Evolutionary conservation across 163 green algal genomes (phyloP).

Genomic region (Chlamydomonas reinhardtii): DNA sequence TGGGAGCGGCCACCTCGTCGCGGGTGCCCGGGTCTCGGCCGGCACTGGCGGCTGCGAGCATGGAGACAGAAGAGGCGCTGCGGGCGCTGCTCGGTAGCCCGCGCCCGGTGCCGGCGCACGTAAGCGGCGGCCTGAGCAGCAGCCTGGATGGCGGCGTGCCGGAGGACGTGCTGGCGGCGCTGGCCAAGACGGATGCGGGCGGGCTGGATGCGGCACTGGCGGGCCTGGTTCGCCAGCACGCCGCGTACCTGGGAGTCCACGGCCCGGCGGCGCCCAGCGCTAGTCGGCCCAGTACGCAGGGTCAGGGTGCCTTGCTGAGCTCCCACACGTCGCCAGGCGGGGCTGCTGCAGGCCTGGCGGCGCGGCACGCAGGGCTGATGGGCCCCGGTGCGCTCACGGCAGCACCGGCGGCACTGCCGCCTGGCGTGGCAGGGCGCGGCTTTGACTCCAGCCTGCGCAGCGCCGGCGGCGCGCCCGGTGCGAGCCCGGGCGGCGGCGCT

Average conservation of each 20-base stretch:
- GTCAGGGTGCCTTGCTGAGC: background rate
- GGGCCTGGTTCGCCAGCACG: background rate
- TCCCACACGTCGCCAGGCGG: background rate
- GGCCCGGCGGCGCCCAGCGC: no score
- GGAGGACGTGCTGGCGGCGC: conserved; percentile 25
- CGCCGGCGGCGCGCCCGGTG: background rate
- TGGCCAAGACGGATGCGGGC: conserved; percentile 4
- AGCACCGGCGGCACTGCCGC: background rate
- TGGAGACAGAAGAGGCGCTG: conserved; percentile 41
- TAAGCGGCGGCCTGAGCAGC: background rate
- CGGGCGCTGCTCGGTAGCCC: conserved; percentile 18
- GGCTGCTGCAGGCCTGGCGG: background rate
- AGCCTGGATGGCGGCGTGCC: background rate
- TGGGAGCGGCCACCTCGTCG: no score
- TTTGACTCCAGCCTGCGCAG: background rate
- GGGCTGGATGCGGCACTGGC: conserved; percentile 16
- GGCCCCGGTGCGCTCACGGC: conserved; percentile 12
- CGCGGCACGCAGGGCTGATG: background rate
- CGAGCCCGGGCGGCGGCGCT: background rate
- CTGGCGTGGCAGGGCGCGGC: background rate
- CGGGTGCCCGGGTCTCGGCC: no score
- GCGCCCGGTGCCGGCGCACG: background rate
- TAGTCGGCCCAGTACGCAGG: background rate
- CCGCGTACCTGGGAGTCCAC: background rate
- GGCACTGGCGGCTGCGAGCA: conserved; percentile 13